Evolutionary conservation across 345 rosid species (phyloP).

Genomic region (Salix brachista): DNA sequence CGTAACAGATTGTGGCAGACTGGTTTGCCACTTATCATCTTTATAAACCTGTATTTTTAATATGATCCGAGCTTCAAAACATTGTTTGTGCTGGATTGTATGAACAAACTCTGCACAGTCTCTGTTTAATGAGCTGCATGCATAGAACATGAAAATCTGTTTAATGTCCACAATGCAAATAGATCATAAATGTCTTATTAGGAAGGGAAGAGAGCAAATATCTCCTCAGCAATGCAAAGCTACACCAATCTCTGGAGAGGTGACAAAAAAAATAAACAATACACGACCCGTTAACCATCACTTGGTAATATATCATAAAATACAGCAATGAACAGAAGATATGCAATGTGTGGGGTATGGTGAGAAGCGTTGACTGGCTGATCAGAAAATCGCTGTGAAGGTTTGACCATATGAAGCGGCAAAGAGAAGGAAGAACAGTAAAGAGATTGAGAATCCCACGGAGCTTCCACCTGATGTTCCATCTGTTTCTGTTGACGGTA

Average conservation of each 20-base stretch:
- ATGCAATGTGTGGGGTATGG: background rate
- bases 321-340: background rate
- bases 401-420: constrained; percentile 48
- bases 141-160: constrained; percentile 1
- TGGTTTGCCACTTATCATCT: background rate
- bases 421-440: constrained; percentile 45
- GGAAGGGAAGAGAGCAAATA: constrained; percentile 35
- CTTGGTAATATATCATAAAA: constrained; percentile 1
- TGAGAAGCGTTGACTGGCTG: background rate
- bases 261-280: constrained; percentile 10
- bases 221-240: constrained; percentile 45
- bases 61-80: background rate
- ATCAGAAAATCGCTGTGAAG: constrained; percentile 30
- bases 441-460: constrained; percentile 45
- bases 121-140: background rate
- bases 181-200: constrained; percentile 27
- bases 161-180: background rate
- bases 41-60: background rate
- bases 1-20: background rate
- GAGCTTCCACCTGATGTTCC: constrained; percentile 62
- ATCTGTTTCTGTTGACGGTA: constrained; percentile 51
- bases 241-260: constrained; percentile 15
- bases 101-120: background rate
- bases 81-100: background rate
- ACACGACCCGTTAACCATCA: constrained; percentile 15